A percentile compares a stretch with the other conserved stretches of the same genome.
These are phyloP conservation scores for Ceratocystis variospora DNA, from an alignment of 2,329 filamentous ascomycete genomes.

Conservation along the genomic window DNA sequence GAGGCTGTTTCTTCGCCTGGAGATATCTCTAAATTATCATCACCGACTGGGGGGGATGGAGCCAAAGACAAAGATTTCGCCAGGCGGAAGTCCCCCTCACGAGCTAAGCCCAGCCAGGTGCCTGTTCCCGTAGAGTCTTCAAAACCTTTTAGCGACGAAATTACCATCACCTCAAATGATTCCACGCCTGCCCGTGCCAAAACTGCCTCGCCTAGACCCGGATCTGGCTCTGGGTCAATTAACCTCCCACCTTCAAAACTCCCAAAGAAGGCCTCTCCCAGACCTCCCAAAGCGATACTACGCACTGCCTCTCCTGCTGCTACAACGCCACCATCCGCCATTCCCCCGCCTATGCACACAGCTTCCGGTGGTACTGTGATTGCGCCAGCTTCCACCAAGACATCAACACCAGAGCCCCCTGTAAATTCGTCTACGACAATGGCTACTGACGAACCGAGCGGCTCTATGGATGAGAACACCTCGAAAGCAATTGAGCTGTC, in stretches of 20 bases:
- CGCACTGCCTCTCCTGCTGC: conserved; percentile 9
- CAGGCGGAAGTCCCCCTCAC: background rate
- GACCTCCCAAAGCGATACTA: conserved; percentile 5
- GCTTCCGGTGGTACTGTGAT: conserved; percentile 12
- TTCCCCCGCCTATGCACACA: conserved; percentile 12
- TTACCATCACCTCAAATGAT: background rate
- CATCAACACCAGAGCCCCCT: background rate
- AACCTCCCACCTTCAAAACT: conserved; percentile 15
- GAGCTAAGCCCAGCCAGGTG: background rate
- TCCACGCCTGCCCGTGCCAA: conserved; percentile 1
- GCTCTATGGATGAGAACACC: background rate
- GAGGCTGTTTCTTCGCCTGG: conserved; percentile 27
- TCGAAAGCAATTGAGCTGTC: background rate
- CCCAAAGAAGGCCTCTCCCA: conserved; percentile 17
- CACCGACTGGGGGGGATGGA: conserved; percentile 4
- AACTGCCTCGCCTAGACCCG: conserved; percentile 15
- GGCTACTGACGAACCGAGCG: background rate
- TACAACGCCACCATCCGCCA: background rate
- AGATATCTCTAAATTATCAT: conserved; percentile 22
- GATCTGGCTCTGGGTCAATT: background rate
- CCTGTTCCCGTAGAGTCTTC: conserved; percentile 11
- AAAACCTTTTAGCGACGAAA: background rate
- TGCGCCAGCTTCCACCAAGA: background rate
- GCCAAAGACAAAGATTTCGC: background rate
- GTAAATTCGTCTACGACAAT: background rate